A percentile compares a stretch with the other conserved stretches of the same genome.
Evolutionary conservation across 306 rosid genomes (phyloP).

Genomic region (Pyrus betulifolia): DNA sequence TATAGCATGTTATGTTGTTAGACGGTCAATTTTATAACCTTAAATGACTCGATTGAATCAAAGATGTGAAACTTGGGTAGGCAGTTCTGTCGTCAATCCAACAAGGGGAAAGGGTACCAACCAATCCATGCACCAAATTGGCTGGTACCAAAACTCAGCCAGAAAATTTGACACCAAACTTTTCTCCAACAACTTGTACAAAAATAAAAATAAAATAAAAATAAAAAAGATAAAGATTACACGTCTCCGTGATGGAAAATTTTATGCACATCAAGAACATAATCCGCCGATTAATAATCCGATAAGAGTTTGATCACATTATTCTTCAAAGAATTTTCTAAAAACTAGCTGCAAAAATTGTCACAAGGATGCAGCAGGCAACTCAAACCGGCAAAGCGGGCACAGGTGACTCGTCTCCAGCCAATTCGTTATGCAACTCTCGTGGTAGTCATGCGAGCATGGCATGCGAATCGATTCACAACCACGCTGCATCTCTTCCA

Average conservation of each 20-base stretch:
- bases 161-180: conserved; percentile 2
- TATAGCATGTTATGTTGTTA: not conserved
- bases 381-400: conserved; percentile 21
- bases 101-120: not conserved
- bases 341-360: not conserved
- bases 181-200: not conserved
- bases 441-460: conserved; percentile 27
- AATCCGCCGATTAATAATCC: not conserved
- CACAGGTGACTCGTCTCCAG: conserved; percentile 18
- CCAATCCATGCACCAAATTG: not conserved
- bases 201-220: not conserved
- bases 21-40: not conserved
- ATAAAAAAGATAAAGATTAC: not conserved
- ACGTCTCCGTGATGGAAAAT: not conserved
- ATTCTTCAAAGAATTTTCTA: conserved; percentile 1
- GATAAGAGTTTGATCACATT: not conserved
- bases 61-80: not conserved
- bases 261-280: not conserved
- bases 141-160: not conserved
- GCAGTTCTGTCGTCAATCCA: not conserved
- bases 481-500: conserved; percentile 16
- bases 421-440: conserved; percentile 21
- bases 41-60: not conserved
- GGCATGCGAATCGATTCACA: conserved; percentile 9
- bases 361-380: conserved; percentile 2